Evolutionary conservation across 225 moss, liverwort and hornwort genomes (phyloP).

Genomic region (Asterella californica): DNA sequence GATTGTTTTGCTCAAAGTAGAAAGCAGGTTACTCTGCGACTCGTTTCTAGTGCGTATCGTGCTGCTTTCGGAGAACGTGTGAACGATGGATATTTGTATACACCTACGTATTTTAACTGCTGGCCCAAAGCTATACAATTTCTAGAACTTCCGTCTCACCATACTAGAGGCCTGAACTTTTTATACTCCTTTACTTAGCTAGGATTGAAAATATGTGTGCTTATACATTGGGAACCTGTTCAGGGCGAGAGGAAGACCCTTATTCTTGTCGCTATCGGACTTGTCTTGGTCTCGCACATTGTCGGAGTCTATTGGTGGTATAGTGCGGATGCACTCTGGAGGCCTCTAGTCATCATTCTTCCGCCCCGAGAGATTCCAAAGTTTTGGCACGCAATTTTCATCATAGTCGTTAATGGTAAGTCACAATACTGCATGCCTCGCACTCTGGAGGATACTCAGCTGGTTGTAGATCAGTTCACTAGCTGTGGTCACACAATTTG

Average conservation of each 20-base stretch:
- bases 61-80: too few species aligned
- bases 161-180: too few species aligned
- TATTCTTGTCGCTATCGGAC: conserved; percentile 61
- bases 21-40: too few species aligned
- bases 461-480: not conserved
- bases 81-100: too few species aligned
- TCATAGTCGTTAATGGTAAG: conserved; percentile 86
- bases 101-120: too few species aligned
- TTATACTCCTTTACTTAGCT: too few species aligned
- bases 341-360: conserved; percentile 69
- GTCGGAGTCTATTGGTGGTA: conserved; percentile 95
- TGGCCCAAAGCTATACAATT: too few species aligned
- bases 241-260: conserved; percentile 82
- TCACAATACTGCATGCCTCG: not conserved
- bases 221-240: not conserved
- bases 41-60: too few species aligned
- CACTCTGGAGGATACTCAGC: too few species aligned
- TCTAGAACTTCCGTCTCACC: too few species aligned
- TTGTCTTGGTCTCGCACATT: conserved; percentile 59
- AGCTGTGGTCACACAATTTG: not conserved
- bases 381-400: conserved; percentile 92
- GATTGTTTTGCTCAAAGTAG: too few species aligned
- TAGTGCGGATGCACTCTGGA: conserved; percentile 73
- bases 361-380: conserved; percentile 77
- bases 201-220: not conserved